phyloP scores from a whole-genome alignment of 768 basidiomycete genomes.

The Suillus lakei region DNA sequence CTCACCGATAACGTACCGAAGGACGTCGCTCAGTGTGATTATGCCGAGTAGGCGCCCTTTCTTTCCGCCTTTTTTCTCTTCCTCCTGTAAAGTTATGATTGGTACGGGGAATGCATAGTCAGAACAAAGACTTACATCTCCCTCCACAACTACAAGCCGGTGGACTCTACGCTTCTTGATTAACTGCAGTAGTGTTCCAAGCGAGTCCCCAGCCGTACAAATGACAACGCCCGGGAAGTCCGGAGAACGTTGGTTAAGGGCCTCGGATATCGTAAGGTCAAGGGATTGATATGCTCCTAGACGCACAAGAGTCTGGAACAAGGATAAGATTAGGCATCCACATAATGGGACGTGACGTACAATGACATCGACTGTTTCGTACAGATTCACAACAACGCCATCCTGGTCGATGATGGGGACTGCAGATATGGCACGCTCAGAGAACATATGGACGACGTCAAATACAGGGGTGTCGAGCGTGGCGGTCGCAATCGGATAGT shows the following conservation, averaged over 20 bases:
- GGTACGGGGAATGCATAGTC: neutral
- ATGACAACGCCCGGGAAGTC: constrained; percentile 98
- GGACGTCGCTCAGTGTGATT: constrained; percentile 87
- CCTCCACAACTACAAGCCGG: constrained; percentile 93
- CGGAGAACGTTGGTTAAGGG: constrained; percentile 86
- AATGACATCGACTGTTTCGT: constrained; percentile 99
- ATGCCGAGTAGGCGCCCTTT: constrained; percentile 85
- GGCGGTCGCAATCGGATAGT: constrained; percentile 90
- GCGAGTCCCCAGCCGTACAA: constrained; percentile 90
- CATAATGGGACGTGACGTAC: constrained; percentile 43
- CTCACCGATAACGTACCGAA: constrained; percentile 80
- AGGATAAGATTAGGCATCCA: constrained; percentile 11
- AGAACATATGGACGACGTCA: constrained; percentile 99
- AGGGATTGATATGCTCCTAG: constrained; percentile 95
- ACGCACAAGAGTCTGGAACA: constrained; percentile 83
- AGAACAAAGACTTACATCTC: constrained; percentile 58
- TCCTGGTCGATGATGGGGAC: constrained; percentile 95
- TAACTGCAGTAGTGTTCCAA: constrained; percentile 87
- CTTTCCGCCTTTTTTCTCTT: constrained; percentile 78
- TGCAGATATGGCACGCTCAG: constrained; percentile 91
- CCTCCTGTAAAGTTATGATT: constrained; percentile 56
- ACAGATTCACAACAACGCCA: constrained; percentile 93
- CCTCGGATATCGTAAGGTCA: constrained; percentile 91
- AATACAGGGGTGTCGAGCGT: constrained; percentile 91
- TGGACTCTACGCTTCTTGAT: constrained; percentile 95